Evolutionary conservation across 139 green algal genomes (phyloP).

Genomic region (Chlamydomonas asymmetrica): DNA sequence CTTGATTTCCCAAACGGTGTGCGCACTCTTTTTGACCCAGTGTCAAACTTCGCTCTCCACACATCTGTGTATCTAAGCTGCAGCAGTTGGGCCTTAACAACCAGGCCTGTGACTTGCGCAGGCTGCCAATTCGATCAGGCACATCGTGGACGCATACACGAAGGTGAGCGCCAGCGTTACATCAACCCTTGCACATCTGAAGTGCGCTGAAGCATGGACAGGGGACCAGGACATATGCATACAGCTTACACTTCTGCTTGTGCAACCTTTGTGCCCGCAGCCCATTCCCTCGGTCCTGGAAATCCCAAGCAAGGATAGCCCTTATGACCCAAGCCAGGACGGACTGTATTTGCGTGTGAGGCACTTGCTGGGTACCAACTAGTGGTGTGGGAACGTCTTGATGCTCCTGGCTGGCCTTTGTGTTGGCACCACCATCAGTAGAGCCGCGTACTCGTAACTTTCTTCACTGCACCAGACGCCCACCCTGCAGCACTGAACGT

Average conservation of each 20-base stretch:
- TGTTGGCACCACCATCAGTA: too few relatives aligned
- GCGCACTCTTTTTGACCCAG: background rate
- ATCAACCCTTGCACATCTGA: background rate
- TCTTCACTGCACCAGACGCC: too few relatives aligned
- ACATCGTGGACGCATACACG: conserved; percentile 78
- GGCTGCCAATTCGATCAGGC: conserved; percentile 87
- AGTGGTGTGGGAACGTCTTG: too few relatives aligned
- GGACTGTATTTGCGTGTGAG: conserved; percentile 89
- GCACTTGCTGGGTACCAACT: conserved; percentile 81
- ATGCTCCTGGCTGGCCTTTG: too few relatives aligned
- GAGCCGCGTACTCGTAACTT: too few relatives aligned
- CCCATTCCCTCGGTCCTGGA: conserved; percentile 93
- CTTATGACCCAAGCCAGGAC: conserved; percentile 95
- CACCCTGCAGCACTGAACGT: too few relatives aligned
- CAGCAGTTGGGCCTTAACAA: too few relatives aligned
- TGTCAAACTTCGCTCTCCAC: background rate
- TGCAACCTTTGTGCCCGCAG: conserved; percentile 33
- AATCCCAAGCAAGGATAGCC: conserved; percentile 92
- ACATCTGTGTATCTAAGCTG: background rate
- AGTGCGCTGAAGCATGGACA: background rate
- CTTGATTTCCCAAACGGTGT: conserved; percentile 88
- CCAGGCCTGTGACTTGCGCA: conserved; percentile 28
- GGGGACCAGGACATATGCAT: background rate
- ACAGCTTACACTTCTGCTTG: background rate
- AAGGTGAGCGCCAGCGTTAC: conserved; percentile 50